Evolutionary conservation across 768 basidiomycete species (phyloP).

Genomic region (Psilocybe tampanensis): DNA sequence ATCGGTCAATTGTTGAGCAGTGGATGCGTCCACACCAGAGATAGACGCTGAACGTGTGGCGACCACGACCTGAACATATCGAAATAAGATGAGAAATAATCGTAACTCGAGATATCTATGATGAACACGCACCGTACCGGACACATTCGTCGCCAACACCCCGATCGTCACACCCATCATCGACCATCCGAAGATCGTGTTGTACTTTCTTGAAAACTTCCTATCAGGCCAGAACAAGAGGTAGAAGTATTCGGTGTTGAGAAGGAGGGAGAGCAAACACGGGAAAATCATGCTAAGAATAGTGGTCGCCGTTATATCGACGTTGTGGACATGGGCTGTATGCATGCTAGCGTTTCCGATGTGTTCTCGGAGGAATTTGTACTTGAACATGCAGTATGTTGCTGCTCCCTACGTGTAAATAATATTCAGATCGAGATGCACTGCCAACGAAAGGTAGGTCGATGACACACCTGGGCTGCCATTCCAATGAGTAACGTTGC

Average conservation of each 20-base stretch:
- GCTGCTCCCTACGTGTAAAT: conserved; percentile 26
- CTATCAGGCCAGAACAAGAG: conserved; percentile 36
- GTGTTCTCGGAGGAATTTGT: conserved; percentile 30
- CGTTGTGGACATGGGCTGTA: conserved; percentile 30
- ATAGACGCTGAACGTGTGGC: conserved; percentile 27
- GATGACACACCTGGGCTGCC: conserved; percentile 30
- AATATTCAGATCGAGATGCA: neutral
- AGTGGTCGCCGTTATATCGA: conserved; percentile 32
- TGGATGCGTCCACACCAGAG: conserved; percentile 25
- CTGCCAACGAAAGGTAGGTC: no score
- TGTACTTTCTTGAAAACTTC: conserved; percentile 31
- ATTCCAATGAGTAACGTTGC: conserved; percentile 17
- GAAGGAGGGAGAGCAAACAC: conserved; percentile 31
- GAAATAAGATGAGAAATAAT: neutral
- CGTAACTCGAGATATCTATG: neutral
- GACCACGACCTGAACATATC: conserved; percentile 28
- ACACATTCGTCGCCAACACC: conserved; percentile 27
- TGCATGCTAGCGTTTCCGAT: conserved; percentile 23
- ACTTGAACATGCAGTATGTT: conserved; percentile 39
- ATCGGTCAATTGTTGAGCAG: conserved; percentile 19
- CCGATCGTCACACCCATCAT: conserved; percentile 27
- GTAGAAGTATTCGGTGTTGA: conserved; percentile 38
- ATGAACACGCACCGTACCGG: conserved; percentile 36
- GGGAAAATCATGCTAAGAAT: conserved; percentile 35
- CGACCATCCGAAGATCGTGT: conserved; percentile 18